These are phyloP conservation scores for Tilletia caries DNA, from an alignment of 1,284 basidiomycete genomes.

Conservation along the genomic window DNA sequence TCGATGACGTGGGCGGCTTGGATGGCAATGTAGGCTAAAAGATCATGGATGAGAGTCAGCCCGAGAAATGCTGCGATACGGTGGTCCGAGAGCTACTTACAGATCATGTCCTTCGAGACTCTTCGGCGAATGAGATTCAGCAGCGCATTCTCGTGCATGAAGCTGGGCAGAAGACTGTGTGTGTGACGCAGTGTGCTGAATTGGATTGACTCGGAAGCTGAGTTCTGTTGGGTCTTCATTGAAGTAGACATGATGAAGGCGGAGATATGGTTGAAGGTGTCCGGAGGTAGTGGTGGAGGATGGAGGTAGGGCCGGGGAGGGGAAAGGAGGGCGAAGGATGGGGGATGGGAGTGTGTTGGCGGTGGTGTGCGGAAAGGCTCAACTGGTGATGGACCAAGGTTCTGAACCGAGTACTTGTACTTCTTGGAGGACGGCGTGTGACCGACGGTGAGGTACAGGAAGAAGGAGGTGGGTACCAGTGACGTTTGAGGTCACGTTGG, in stretches of 20 bases:
- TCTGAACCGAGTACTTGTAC: constrained; percentile 14
- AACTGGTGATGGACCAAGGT: background rate
- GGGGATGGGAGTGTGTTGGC: background rate
- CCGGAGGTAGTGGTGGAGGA: constrained; percentile 8
- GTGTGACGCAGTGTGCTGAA: constrained; percentile 47
- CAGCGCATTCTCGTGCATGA: constrained; percentile 49
- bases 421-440: background rate
- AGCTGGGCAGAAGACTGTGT: constrained; percentile 47
- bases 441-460: background rate
- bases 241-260: constrained; percentile 26
- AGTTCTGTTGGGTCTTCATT: constrained; percentile 6
- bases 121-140: constrained; percentile 51
- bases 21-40: constrained; percentile 45
- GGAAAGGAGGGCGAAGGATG: constrained; percentile 12
- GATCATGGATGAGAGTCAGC: background rate
- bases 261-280: background rate
- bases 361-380: background rate
- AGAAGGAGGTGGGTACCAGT: background rate
- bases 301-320: constrained; percentile 14
- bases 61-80: background rate
- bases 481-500: background rate
- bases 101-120: constrained; percentile 51
- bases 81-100: constrained; percentile 16
- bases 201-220: constrained; percentile 28
- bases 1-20: constrained; percentile 52